These are phyloP conservation scores for Trichoderma gamsii DNA, from an alignment of 495 filamentous ascomycete genomes.

Conservation along the genomic window DNA sequence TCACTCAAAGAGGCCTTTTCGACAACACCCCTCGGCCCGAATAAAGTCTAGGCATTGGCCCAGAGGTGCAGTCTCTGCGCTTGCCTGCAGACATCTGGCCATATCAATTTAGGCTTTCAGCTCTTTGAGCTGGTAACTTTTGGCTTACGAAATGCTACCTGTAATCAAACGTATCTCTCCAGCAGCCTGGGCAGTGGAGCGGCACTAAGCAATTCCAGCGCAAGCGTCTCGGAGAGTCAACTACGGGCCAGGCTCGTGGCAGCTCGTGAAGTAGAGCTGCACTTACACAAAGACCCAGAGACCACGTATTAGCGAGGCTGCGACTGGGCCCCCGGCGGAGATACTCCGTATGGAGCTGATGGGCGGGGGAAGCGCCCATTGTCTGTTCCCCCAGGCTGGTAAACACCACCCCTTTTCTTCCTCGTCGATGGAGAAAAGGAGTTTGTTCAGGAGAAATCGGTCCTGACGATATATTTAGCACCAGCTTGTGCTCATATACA, in stretches of 20 bases:
- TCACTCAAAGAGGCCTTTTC: constrained; percentile 3
- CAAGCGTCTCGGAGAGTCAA: not conserved
- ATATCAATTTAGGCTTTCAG: not conserved
- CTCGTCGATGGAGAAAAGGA: not conserved
- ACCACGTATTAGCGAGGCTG: not conserved
- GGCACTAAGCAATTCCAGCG: not conserved
- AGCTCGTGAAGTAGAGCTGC: not conserved
- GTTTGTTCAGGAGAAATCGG: not conserved
- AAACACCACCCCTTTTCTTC: not conserved
- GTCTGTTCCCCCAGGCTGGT: not conserved
- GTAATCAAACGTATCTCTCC: not conserved
- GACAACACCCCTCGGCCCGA: not conserved
- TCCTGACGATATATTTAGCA: no score
- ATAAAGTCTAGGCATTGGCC: not conserved
- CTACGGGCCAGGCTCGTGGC: not conserved
- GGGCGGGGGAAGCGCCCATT: constrained; percentile 1
- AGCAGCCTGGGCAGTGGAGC: constrained; percentile 2
- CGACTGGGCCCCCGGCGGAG: not conserved
- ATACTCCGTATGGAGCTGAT: not conserved
- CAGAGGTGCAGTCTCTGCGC: not conserved
- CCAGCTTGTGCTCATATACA: not conserved
- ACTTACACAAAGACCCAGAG: not conserved
- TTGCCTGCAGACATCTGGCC: not conserved
- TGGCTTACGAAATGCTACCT: constrained; percentile 2
- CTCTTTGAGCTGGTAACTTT: not conserved